Evolutionary conservation across 306 rosid genomes (phyloP), one percentile per base, ranked within the genome.

Genomic region (Dalbergia cultrata): DNA sequence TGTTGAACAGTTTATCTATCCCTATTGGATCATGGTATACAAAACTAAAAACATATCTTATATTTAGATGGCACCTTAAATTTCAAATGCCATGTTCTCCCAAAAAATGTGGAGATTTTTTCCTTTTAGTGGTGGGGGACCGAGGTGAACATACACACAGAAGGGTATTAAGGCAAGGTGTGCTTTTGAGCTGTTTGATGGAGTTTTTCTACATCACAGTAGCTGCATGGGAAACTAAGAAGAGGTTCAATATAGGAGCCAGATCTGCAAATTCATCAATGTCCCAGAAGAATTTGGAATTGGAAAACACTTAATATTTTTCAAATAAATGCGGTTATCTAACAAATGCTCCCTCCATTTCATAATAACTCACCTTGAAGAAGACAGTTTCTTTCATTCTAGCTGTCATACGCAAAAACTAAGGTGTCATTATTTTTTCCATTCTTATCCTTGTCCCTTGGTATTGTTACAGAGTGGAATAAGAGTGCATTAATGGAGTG

Each of bases 261-360:
- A 52, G 31, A 26, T 26, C 31, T 26, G 31, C 31, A 26, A 26
- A 53, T 52, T 58, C 39, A 26, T 31, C 33, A 26, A 17, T 16
- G 58, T 44, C 45, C 8, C 44, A 54, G 39, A 35, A 26, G 13
- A 59, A 49, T 31, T 45, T 11, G 59, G 34, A 47, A 45, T 61
- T 75, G n/a, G 56, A 75, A 61, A 75, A 57, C 60, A 62, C 9
- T 39, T 18, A 73, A 39, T n/a, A 21, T 13, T 39, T 57, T 16
- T 39, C 10, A 54, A 58, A 58, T 21, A 21, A 60, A 74, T 9
- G 17, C n/a, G 79, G 44, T 43, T 5, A 5, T 37, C 7, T 37
- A 37, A 37, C 41, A 4, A 37, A 37, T 37, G 7, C 41, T 7
- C 41, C 41, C 6, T 37, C 41, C 41, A 37, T 37, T 37, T 37